These are phyloP conservation scores for Plasmodium billcollinsi DNA, from an alignment of 169 alveolate species.

Conservation along the genomic window DNA sequence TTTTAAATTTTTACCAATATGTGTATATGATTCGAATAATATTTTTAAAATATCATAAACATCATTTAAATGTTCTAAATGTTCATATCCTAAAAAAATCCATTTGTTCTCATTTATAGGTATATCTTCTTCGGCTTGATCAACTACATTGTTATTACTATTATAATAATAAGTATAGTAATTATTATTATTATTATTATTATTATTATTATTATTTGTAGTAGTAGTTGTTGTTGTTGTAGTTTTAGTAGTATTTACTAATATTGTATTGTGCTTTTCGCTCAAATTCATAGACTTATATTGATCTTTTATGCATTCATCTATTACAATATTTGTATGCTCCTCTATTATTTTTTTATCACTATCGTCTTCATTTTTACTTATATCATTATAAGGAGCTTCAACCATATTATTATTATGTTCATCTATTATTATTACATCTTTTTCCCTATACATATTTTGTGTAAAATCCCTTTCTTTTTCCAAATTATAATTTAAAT, in stretches of 20 bases:
- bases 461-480: too few species aligned
- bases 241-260: too few species aligned
- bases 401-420: neutral
- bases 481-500: too few species aligned
- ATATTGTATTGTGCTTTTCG: too few species aligned
- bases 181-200: neutral
- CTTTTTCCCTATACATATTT: neutral
- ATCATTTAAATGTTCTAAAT: conserved; percentile 59
- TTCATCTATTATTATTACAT: neutral
- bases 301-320: too few species aligned
- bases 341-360: neutral
- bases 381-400: neutral
- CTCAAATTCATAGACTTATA: too few species aligned
- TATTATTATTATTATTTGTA: neutral
- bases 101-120: conserved; percentile 21
- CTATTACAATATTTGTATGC: too few species aligned
- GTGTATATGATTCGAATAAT: conserved; percentile 46
- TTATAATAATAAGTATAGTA: too few species aligned
- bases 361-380: neutral
- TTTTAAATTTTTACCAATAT: conserved; percentile 48
- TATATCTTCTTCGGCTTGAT: conserved; percentile 7
- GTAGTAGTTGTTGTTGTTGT: too few species aligned
- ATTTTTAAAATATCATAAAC: conserved; percentile 43
- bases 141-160: neutral
- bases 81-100: conserved; percentile 56